Evolutionary conservation across 495 filamentous ascomycete genomes (phyloP).

Genomic region (Tuber aestivum): DNA sequence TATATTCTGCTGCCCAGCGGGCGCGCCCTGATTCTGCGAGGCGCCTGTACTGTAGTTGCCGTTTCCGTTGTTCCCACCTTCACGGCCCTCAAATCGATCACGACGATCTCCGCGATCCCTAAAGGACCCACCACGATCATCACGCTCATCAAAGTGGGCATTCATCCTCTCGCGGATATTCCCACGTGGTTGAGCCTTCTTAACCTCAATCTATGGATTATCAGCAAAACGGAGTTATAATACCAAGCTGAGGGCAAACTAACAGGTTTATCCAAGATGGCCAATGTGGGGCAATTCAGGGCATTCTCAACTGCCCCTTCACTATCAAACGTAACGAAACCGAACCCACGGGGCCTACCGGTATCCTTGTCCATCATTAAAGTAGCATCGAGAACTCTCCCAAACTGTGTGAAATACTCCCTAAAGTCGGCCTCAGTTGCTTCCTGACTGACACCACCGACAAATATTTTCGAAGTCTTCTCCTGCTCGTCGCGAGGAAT

Average conservation of each 20-base stretch:
- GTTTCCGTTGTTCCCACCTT: slow-evolving; percentile 46
- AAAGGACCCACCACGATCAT: slow-evolving; percentile 56
- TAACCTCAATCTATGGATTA: slow-evolving; percentile 69
- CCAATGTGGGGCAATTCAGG: slow-evolving; percentile 66
- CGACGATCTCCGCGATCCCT: slow-evolving; percentile 50
- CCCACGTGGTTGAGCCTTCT: slow-evolving; percentile 92
- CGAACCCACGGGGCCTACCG: slow-evolving; percentile 87
- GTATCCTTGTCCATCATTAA: slow-evolving; percentile 99
- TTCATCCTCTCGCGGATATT: slow-evolving; percentile 68
- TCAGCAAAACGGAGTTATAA: slow-evolving; percentile 6
- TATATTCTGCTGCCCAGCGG: slow-evolving; percentile 33
- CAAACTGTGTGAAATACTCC: slow-evolving; percentile 93
- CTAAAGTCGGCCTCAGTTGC: slow-evolving; percentile 93
- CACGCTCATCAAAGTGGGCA: slow-evolving; percentile 56
- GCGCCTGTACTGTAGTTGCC: slow-evolving; percentile 45
- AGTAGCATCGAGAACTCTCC: slow-evolving; percentile 91
- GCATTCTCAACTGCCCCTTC: slow-evolving; percentile 92
- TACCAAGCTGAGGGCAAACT: slow-evolving; percentile 11
- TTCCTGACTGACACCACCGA: slow-evolving; percentile 95
- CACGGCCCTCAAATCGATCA: slow-evolving; percentile 48
- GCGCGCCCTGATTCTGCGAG: slow-evolving; percentile 33
- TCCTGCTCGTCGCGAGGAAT: slow-evolving; percentile 98
- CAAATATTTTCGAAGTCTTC: slow-evolving; percentile 95
- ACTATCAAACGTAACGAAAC: slow-evolving; percentile 98
- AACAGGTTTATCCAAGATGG: slow-evolving; percentile 79